These are phyloP conservation scores for Earliella scabrosa DNA, from an alignment of 1,284 basidiomycete species.

Conservation along the genomic window DNA sequence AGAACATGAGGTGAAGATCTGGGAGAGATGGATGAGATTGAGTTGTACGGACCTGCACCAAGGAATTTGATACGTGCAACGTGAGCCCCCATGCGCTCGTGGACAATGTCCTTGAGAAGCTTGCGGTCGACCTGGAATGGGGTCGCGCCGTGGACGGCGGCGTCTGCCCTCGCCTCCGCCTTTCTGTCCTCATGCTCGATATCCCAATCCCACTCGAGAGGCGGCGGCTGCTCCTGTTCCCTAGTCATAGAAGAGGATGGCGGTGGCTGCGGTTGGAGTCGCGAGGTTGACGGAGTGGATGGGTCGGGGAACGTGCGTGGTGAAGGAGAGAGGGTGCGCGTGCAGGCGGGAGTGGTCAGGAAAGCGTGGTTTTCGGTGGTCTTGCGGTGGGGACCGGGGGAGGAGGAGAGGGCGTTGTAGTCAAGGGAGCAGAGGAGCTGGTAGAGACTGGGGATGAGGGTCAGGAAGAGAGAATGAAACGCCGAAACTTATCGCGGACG, in stretches of 20 bases:
- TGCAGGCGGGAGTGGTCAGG: conserved; percentile 4
- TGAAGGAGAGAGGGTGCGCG: neutral
- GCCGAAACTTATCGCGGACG: conserved; percentile 25
- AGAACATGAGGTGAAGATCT: conserved; percentile 8
- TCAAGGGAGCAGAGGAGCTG: conserved; percentile 20
- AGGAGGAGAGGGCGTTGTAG: conserved; percentile 1
- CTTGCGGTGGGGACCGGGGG: neutral
- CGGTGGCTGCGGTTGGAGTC: conserved; percentile 1
- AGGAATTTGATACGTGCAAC: conserved; percentile 74
- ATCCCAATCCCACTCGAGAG: conserved; percentile 68
- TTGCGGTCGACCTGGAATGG: conserved; percentile 76
- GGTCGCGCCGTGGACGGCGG: conserved; percentile 55
- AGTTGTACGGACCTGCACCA: conserved; percentile 61
- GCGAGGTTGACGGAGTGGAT: conserved; percentile 9
- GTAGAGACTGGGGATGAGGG: conserved; percentile 23
- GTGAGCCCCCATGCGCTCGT: conserved; percentile 65
- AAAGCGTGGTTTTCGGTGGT: conserved; percentile 1
- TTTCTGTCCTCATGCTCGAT: conserved; percentile 66
- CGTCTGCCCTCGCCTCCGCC: conserved; percentile 63
- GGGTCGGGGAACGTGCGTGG: conserved; percentile 9
- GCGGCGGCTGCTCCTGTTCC: conserved; percentile 16
- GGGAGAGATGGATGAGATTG: neutral
- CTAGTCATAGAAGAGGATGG: conserved; percentile 8
- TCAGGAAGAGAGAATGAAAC: conserved; percentile 14
- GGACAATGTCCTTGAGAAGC: conserved; percentile 73